Conservation (phyloP, 257 asterid genomes). For the Solanum lycopersicoides region DNA sequence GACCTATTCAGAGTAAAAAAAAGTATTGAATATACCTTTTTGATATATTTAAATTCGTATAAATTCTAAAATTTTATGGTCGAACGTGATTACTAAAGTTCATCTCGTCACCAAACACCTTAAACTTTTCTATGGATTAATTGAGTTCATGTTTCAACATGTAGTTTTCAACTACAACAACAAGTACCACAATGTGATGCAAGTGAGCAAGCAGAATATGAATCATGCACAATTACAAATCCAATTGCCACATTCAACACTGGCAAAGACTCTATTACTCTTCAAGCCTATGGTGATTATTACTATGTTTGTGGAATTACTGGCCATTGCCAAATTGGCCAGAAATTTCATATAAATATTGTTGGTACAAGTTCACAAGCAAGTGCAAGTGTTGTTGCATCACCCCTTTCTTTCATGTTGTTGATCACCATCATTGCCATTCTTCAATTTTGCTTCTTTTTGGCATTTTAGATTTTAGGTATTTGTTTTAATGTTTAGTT, state of each 20-base stretch:
- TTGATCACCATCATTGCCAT: not conserved
- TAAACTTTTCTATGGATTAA: not conserved
- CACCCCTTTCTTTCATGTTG: not conserved
- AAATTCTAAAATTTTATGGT: too few relatives aligned
- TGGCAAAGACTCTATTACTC: not conserved
- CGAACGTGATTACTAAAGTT: too few relatives aligned
- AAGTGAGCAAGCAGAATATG: not conserved
- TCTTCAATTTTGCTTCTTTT: not conserved
- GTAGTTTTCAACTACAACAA: not conserved
- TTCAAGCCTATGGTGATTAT: not conserved
- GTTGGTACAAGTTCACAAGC: not conserved
- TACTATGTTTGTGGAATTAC: not conserved
- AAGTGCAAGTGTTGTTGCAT: not conserved
- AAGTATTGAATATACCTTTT: too few relatives aligned
- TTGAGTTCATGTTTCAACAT: not conserved
- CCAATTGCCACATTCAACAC: conserved; percentile 1
- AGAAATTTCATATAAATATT: not conserved
- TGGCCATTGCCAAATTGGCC: conserved; percentile 3
- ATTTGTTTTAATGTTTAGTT: not conserved
- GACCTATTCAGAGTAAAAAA: not conserved
- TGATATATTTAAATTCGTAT: too few relatives aligned
- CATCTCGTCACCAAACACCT: too few relatives aligned
- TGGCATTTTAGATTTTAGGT: not conserved
- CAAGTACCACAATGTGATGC: conserved; percentile 3
- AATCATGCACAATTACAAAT: not conserved